These are phyloP conservation scores for Dryadomyces quercus-mongolicae DNA, from an alignment of 2,329 filamentous ascomycete genomes.

Conservation along the genomic window DNA sequence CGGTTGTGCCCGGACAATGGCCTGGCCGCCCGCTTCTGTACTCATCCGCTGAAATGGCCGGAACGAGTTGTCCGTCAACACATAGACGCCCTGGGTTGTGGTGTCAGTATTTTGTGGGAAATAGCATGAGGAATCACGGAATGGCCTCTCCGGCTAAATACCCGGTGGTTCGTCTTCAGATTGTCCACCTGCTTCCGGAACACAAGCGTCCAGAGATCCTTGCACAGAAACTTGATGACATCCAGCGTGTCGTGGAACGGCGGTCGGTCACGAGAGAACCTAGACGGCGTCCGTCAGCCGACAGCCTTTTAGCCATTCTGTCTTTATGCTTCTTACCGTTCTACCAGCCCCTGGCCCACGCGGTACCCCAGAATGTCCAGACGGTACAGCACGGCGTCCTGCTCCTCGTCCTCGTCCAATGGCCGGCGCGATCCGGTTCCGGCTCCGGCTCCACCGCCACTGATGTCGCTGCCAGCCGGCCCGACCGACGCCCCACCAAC, in stretches of 20 bases:
- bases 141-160: constrained; percentile 22
- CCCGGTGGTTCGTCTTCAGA: constrained; percentile 91
- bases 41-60: constrained; percentile 84
- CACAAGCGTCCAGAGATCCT: constrained; percentile 89
- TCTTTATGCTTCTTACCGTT: constrained; percentile 48
- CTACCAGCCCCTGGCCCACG: constrained; percentile 83
- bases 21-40: constrained; percentile 62
- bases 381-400: constrained; percentile 75
- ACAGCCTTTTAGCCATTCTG: not conserved
- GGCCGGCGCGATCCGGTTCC: constrained; percentile 16
- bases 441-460: constrained; percentile 7
- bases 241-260: constrained; percentile 88
- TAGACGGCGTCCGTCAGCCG: constrained; percentile 19
- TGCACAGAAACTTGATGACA: constrained; percentile 97
- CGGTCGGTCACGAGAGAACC: constrained; percentile 71
- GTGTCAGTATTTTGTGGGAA: constrained; percentile 6
- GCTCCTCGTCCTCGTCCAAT: constrained; percentile 66
- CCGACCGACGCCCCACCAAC: not conserved
- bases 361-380: constrained; percentile 80
- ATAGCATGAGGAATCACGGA: not conserved
- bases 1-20: constrained; percentile 63
- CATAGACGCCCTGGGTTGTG: constrained; percentile 66
- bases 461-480: constrained; percentile 9
- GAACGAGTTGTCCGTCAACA: constrained; percentile 87
- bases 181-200: constrained; percentile 98